Evolutionary conservation across 805 yeast species (phyloP).

Genomic region (Alloascoidea africana): DNA sequence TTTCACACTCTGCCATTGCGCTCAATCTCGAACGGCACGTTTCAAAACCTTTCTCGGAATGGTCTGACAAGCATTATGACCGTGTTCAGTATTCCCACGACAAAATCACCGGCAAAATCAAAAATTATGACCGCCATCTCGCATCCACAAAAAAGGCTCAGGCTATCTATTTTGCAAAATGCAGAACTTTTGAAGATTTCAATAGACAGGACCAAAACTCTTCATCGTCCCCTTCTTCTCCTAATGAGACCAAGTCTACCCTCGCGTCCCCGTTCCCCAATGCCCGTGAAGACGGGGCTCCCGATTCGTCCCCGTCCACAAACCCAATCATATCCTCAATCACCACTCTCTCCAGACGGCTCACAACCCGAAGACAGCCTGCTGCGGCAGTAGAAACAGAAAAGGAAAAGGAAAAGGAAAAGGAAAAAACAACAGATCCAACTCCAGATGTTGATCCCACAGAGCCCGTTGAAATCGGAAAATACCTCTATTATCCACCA

Average conservation of each 20-base stretch:
- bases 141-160: not conserved
- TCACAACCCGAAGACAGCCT: slow-evolving; percentile 1
- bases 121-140: not conserved
- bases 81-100: slow-evolving; percentile 1
- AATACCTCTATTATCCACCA: slow-evolving; percentile 19
- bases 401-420: not conserved
- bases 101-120: not conserved
- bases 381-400: not conserved
- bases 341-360: not conserved
- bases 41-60: not conserved
- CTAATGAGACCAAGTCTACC: not conserved
- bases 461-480: slow-evolving; percentile 12
- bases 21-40: not conserved
- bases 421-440: not conserved
- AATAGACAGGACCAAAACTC: not conserved
- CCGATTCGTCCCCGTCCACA: no score
- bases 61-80: not conserved
- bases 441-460: not conserved
- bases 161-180: not conserved
- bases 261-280: not conserved
- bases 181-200: not conserved
- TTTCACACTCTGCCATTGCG: not conserved
- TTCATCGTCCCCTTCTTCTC: not conserved
- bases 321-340: no score
- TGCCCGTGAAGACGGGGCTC: not conserved